phyloP scores from a whole-genome alignment of 202 grass and related monocot genomes.

The Zoysia matrella region DNA sequence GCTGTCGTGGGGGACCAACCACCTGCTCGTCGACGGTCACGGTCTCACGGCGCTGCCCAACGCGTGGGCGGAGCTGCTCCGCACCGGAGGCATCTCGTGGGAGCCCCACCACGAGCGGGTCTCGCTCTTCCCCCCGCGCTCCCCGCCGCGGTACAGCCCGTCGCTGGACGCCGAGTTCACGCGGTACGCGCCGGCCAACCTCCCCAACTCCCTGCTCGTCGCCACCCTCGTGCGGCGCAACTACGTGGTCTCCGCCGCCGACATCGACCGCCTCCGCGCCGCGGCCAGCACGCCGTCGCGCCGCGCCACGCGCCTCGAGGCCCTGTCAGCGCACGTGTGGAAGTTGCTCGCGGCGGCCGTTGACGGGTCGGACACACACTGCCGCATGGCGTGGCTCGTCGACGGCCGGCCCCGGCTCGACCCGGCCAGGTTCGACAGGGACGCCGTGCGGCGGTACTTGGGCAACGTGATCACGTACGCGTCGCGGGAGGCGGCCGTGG shows the following conservation, averaged over 20 bases:
- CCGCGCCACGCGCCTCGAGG: conserved; percentile 64
- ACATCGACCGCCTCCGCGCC: conserved; percentile 51
- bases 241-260: conserved; percentile 55
- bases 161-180: conserved; percentile 37
- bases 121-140: conserved; percentile 46
- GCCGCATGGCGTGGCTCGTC: conserved; percentile 62
- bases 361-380: conserved; percentile 33
- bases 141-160: conserved; percentile 17
- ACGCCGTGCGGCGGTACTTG: conserved; percentile 39
- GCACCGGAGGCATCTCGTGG: conserved; percentile 33
- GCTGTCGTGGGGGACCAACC: too few relatives aligned
- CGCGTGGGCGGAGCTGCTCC: conserved; percentile 61
- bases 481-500: conserved; percentile 42
- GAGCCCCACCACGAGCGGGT: conserved; percentile 63
- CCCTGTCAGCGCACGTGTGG: conserved; percentile 75
- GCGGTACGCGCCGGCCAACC: conserved; percentile 26
- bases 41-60: conserved; percentile 54
- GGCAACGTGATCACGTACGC: conserved; percentile 79
- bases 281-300: conserved; percentile 21
- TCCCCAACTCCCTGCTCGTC: conserved; percentile 54
- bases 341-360: conserved; percentile 59
- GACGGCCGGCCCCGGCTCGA: conserved; percentile 51
- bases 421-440: conserved; percentile 20
- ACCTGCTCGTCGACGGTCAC: conserved; percentile 50
- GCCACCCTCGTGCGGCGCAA: conserved; percentile 50